Conservation (phyloP, 2,329 filamentous ascomycete genomes). For the Hymenoscyphus repandus region DNA sequence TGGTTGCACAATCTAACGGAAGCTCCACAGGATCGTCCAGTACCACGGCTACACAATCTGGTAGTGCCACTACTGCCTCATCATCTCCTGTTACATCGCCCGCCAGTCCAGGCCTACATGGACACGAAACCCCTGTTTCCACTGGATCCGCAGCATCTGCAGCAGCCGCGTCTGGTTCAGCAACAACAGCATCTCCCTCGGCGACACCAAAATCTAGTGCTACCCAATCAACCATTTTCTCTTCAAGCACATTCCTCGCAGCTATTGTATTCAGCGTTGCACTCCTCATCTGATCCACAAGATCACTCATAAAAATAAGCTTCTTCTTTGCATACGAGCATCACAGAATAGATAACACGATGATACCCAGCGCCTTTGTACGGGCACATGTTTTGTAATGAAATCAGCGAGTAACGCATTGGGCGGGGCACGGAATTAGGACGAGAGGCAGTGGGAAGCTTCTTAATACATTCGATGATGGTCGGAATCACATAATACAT, state of each 20-base stretch:
- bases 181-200: not conserved
- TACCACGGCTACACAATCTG: slow-evolving; percentile 11
- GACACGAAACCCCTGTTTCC: slow-evolving; percentile 33
- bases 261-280: not conserved
- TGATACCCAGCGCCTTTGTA: not conserved
- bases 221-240: not conserved
- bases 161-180: slow-evolving; percentile 6
- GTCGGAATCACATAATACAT: not conserved
- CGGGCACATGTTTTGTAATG: not conserved
- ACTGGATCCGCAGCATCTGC: slow-evolving; percentile 3
- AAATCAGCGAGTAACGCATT: not conserved
- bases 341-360: not conserved
- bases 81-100: slow-evolving; percentile 7
- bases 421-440: not conserved
- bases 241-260: not conserved
- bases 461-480: not conserved
- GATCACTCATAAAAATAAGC: not conserved
- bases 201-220: not conserved
- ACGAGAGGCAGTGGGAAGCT: not conserved
- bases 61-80: slow-evolving; percentile 1
- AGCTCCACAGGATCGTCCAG: slow-evolving; percentile 33
- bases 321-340: not conserved
- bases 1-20: slow-evolving; percentile 13
- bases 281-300: not conserved
- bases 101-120: slow-evolving; percentile 31